phyloP scores from a whole-genome alignment of 192 early-diverging fungal genomes.

The Podila clonocystis region DNA sequence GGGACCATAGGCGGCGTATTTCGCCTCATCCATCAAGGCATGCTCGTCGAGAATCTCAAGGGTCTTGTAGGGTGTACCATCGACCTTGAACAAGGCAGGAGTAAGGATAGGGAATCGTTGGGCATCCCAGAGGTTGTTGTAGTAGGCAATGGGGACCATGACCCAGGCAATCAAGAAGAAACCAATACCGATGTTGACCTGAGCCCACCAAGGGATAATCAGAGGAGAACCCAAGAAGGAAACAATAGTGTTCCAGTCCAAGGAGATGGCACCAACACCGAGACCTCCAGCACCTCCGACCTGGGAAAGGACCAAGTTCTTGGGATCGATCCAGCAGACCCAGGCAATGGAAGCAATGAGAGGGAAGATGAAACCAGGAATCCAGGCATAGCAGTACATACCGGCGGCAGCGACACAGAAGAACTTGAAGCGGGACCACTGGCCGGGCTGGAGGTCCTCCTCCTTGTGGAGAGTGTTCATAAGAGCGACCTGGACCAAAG shows the following conservation, averaged over 20 bases:
- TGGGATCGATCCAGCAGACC: constrained; percentile 11
- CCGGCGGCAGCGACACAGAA: constrained; percentile 45
- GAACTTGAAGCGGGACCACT: constrained; percentile 22
- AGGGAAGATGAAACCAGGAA: constrained; percentile 43
- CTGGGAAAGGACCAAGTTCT: background rate
- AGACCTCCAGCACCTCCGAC: constrained; percentile 66
- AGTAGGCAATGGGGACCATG: constrained; percentile 69
- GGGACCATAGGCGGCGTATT: no score
- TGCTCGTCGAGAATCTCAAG: no score
- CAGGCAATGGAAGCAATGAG: constrained; percentile 10
- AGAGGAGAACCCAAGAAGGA: constrained; percentile 23
- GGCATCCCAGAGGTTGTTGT: constrained; percentile 62
- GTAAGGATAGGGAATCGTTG: constrained; percentile 14
- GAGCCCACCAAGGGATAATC: constrained; percentile 57
- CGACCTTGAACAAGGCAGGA: no score
- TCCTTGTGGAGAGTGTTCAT: no score
- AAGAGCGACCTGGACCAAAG: no score
- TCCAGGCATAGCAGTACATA: constrained; percentile 57
- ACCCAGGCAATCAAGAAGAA: constrained; percentile 72
- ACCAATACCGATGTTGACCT: no score
- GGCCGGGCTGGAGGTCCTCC: background rate
- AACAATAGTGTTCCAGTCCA: constrained; percentile 70
- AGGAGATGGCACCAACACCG: constrained; percentile 69
- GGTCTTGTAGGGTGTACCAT: no score
- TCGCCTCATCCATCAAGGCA: no score